Percentiles rank a stretch among this genome's conserved stretches.
These are phyloP conservation scores for Mercurialis annua DNA, from an alignment of 345 rosid species.

Conservation along the genomic window DNA sequence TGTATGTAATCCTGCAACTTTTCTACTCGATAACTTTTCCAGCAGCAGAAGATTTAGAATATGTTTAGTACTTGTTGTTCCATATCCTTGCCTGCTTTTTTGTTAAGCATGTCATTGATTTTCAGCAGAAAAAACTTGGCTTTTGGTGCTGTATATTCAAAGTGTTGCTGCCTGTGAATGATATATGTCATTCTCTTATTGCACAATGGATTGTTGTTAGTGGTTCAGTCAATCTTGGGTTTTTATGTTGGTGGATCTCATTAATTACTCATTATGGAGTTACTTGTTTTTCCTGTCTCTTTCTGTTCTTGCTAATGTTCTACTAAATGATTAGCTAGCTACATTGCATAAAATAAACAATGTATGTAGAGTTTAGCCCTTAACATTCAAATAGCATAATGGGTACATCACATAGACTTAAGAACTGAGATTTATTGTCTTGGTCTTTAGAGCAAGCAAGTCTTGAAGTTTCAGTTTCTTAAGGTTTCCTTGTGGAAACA, in stretches of 20 bases:
- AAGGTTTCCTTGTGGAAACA: conserved; percentile 9
- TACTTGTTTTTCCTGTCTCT: conserved; percentile 11
- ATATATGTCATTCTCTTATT: conserved; percentile 8
- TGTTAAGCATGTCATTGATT: neutral
- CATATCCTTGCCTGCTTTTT: neutral
- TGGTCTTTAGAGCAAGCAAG: neutral
- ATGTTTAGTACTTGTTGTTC: neutral
- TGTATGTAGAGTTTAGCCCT: neutral
- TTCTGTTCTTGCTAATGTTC: neutral
- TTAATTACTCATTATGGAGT: neutral
- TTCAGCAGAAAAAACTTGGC: neutral
- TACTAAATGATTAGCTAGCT: neutral
- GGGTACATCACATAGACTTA: neutral
- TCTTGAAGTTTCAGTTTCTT: neutral
- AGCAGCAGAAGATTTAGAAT: neutral
- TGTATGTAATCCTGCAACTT: neutral
- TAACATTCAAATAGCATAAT: neutral
- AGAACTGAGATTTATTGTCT: neutral
- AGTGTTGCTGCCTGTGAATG: conserved; percentile 6
- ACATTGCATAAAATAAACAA: neutral
- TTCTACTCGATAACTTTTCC: neutral
- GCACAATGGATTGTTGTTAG: neutral
- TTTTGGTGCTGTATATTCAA: neutral
- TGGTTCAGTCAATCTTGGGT: conserved; percentile 8
- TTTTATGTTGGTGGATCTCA: conserved; percentile 14